phyloP scores from a whole-genome alignment of 2,329 filamentous ascomycete genomes.

The Orbilia javanica region DNA sequence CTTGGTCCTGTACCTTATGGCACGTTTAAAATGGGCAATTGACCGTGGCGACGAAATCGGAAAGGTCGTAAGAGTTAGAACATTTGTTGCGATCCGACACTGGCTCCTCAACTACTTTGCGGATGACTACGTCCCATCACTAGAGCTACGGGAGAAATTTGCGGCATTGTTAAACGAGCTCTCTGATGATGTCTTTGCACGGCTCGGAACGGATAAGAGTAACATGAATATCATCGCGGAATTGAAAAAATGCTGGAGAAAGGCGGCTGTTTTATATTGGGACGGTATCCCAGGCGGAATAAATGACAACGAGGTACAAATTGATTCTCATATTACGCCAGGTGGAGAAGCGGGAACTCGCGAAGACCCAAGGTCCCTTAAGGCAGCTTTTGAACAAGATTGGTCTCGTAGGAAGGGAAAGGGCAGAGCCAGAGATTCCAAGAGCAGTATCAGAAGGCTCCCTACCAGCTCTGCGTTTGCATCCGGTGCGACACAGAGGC shows the following conservation, averaged over 20 bases:
- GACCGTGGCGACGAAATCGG: slow-evolving; percentile 83
- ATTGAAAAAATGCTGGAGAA: slow-evolving; percentile 96
- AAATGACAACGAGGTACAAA: slow-evolving; percentile 56
- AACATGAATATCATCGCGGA: slow-evolving; percentile 90
- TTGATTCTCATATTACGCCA: slow-evolving; percentile 62
- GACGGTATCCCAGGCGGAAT: slow-evolving; percentile 68
- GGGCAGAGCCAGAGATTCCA: slow-evolving; percentile 46
- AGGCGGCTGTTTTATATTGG: slow-evolving; percentile 91
- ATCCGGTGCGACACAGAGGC: slow-evolving; percentile 46
- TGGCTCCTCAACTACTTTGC: slow-evolving; percentile 99
- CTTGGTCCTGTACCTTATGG: slow-evolving; percentile 84
- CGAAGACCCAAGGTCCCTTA: slow-evolving; percentile 54
- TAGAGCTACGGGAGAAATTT: slow-evolving; percentile 62
- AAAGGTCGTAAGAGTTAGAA: slow-evolving; percentile 92
- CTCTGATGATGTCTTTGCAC: slow-evolving; percentile 69
- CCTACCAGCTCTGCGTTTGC: slow-evolving; percentile 49
- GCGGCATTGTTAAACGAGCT: slow-evolving; percentile 64
- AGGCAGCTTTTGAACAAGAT: slow-evolving; percentile 52
- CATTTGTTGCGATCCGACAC: slow-evolving; percentile 93
- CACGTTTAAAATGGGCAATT: slow-evolving; percentile 88
- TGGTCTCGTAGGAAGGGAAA: slow-evolving; percentile 53
- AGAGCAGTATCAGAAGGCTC: slow-evolving; percentile 56
- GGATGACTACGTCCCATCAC: slow-evolving; percentile 81
- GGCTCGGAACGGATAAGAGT: slow-evolving; percentile 71
- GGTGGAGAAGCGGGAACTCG: slow-evolving; percentile 61